A percentile compares a stretch with the other conserved stretches of the same genome.
These are phyloP conservation scores for Xylaria bambusicola DNA, from an alignment of 495 filamentous ascomycete genomes.

Conservation along the genomic window DNA sequence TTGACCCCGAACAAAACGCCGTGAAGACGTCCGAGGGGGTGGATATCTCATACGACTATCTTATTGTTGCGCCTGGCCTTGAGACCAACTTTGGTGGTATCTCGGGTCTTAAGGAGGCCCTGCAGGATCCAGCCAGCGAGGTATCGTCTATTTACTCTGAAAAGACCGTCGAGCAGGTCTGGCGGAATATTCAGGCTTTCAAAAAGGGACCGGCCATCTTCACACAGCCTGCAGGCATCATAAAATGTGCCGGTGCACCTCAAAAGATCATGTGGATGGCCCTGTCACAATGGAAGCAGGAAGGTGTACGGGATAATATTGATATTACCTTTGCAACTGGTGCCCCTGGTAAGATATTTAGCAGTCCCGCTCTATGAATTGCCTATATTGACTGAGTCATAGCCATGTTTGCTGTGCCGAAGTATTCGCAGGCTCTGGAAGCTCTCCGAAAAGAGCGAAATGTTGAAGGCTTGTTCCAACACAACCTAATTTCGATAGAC, in stretches of 20 bases:
- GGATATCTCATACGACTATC: constrained; percentile 63
- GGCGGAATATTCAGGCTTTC: constrained; percentile 55
- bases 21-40: constrained; percentile 61
- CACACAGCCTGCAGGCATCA: constrained; percentile 64
- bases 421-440: constrained; percentile 64
- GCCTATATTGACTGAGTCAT: constrained; percentile 9
- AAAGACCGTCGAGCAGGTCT: constrained; percentile 60
- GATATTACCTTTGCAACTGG: constrained; percentile 66
- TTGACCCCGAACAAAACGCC: constrained; percentile 59
- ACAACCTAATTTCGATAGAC: constrained; percentile 64
- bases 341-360: constrained; percentile 40
- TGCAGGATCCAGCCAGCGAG: constrained; percentile 53
- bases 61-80: constrained; percentile 66
- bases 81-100: constrained; percentile 56
- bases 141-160: constrained; percentile 70
- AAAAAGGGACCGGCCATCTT: constrained; percentile 64
- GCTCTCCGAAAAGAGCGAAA: constrained; percentile 61
- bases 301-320: constrained; percentile 61
- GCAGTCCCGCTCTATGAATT: background rate
- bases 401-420: constrained; percentile 69
- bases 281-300: constrained; percentile 63
- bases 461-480: constrained; percentile 66
- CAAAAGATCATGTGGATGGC: constrained; percentile 76
- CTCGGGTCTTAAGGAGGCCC: constrained; percentile 62
- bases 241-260: constrained; percentile 71